Evolutionary conservation across 305 asterid species (phyloP), one percentile per base, ranked within the genome.

Genomic region (Fraxinus sp.): DNA sequence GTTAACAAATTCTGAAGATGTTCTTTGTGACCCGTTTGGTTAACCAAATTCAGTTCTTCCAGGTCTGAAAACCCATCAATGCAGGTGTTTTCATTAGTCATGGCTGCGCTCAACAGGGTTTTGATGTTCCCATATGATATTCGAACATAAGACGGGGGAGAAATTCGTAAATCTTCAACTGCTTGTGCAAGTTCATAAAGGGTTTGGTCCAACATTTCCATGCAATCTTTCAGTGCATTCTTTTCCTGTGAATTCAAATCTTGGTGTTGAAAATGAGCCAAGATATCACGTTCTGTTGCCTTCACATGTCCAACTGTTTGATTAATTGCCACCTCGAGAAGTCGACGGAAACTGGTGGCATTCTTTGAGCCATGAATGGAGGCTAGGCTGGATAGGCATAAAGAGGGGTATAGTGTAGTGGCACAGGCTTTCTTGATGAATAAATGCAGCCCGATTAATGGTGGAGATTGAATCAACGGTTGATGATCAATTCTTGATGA

Each of bases 51-150:
- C 39, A 84, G 70, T 16, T 82, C 86, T 77, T 89, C 93, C 80
- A 90, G 79, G 46, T 91, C 93, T 35, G 88, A 82, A 72, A 93
- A 89, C 70, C 97, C 97, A 39, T 88, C 85, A 22, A 91, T 89
- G 91, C 97, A 93, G 20, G 97, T 87, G 55, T 89, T 82, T 74
- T 88, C 90, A 46, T 93, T 93, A 0, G 94, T 93, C 95, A 93
- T 93, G 6, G 97, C 94, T n/a, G 92, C 96, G 36, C 97, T 93
- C 28, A 91, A 80, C 28, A 93, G 93, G 80, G 92, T 88, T 73
- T 89, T 89, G 90, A 90, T 82, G 59, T 84, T 82, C 2, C 89
- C 90, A 52, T 90, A 89, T 0, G 92, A 80, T 33, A 81, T 33
- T 24, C 57, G 80, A 2, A 46, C 76, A 68, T 80, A 84, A 22